A percentile compares a stretch with the other conserved stretches of the same genome.
Evolutionary conservation across 805 yeast species (phyloP).

Genomic region (Jamesozyma gamospora): DNA sequence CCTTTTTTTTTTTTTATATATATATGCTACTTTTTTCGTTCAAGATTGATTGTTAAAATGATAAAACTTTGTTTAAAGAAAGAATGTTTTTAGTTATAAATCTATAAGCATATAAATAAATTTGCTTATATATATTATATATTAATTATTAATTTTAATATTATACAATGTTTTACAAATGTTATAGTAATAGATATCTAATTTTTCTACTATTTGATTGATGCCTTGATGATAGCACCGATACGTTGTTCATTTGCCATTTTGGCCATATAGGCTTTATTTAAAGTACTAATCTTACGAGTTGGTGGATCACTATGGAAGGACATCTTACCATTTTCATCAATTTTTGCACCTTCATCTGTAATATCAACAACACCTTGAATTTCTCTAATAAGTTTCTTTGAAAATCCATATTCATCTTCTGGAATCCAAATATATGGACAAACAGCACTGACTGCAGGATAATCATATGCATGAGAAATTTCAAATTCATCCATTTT

Average conservation of each 20-base stretch:
- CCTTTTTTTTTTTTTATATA: no score
- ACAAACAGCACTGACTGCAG: constrained; percentile 56
- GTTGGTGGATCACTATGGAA: constrained; percentile 47
- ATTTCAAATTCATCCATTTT: constrained; percentile 28
- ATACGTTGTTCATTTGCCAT: not conserved
- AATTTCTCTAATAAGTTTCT: constrained; percentile 46
- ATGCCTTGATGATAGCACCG: not conserved
- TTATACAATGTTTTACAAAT: no score
- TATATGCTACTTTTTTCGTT: no score
- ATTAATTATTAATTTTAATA: no score
- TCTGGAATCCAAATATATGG: constrained; percentile 89
- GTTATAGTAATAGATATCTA: no score
- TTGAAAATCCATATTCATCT: constrained; percentile 78
- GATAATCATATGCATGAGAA: constrained; percentile 64
- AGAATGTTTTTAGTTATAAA: no score
- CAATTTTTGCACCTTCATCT: constrained; percentile 58
- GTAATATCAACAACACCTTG: constrained; percentile 47
- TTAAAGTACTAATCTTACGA: not conserved
- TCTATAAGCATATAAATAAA: no score
- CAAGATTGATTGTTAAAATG: no score
- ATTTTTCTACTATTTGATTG: not conserved
- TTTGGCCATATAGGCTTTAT: not conserved
- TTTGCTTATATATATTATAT: no score
- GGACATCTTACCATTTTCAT: constrained; percentile 38
- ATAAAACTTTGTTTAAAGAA: no score